Base-by-base conservation (phyloP, 345 rosid genomes). In the Dimocarpus longan region DNA sequence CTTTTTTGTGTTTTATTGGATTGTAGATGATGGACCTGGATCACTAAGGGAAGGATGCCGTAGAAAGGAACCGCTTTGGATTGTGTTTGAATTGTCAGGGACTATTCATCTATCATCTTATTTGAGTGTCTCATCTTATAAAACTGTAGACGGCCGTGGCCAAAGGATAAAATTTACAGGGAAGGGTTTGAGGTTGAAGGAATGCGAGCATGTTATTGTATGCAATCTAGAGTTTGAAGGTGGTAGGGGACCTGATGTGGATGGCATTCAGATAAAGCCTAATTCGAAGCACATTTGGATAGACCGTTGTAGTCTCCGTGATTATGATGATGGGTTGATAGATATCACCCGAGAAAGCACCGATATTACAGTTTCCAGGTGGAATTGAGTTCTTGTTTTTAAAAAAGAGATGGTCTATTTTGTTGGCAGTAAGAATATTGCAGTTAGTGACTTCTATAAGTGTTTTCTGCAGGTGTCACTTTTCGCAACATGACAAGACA, bases 281-380 rank as follows among this genome's bases (percentile, higher is more conserved):
- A 92, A 92, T 43, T 91, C 98, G 8, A 90, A 87, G 80, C 91
- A 88, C 81, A 90, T 94, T 67, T 97, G 99, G 98, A 91, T 94
- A 48, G 98, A 94, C 75, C 90, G 98, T 10, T 94, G 98, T 82
- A 94, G 89, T 87, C 97, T 97, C 71, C 86, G 90, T 77, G 92
- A 93, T 85, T 97, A 86, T 75, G 84, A 92, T 57, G 99, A 97
- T 78, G 99, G 98, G 32, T 84, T 97, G 79, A 97, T 97, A 71
- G 99, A 97, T 85, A 91, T 97, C 84, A 97, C 98, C 32, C 85
- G 98, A 78, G 93, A 85, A 82, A 97, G 98, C 88, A 97, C 99
- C 2, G 95, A 97, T 69, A 89, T 93, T 74, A 94, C 98, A 40
- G 74, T 97, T 79, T 97, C 99, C 1, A 92, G 99, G 98, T 91